These are phyloP conservation scores for Phytopythium boreale DNA, from an alignment of 352 stramenopile species.

Conservation along the genomic window DNA sequence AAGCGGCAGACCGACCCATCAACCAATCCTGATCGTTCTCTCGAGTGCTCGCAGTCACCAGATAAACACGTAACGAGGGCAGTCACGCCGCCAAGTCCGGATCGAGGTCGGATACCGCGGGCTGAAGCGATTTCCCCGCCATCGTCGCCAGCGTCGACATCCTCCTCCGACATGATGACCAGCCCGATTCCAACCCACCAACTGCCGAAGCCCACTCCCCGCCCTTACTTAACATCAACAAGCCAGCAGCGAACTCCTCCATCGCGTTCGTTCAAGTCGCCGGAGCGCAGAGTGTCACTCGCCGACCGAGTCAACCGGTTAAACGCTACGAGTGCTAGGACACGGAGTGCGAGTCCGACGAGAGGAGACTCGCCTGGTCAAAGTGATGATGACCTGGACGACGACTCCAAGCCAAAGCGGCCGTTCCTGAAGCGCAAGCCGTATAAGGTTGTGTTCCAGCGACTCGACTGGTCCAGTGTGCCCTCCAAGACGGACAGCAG, in stretches of 20 bases:
- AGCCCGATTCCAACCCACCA: not conserved
- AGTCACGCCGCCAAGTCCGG: not conserved
- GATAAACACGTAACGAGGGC: not conserved
- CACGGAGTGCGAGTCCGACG: not conserved
- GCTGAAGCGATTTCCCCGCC: constrained; percentile 51
- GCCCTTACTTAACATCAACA: not conserved
- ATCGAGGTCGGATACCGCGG: constrained; percentile 21
- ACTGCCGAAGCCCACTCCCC: not conserved
- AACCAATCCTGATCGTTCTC: not conserved
- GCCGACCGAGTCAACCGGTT: not conserved
- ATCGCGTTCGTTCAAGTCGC: not conserved
- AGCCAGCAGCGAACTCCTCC: not conserved
- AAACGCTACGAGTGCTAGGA: not conserved
- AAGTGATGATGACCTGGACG: constrained; percentile 7
- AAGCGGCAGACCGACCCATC: not conserved
- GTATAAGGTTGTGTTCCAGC: constrained; percentile 64
- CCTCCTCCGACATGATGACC: constrained; percentile 21
- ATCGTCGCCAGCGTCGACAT: constrained; percentile 48
- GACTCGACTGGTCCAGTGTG: constrained; percentile 58
- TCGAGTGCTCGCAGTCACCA: not conserved
- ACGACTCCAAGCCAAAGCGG: constrained; percentile 9
- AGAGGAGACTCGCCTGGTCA: not conserved
- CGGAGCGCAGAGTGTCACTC: not conserved
- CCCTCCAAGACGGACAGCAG: constrained; percentile 58
- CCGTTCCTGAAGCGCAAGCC: constrained; percentile 67